Evolutionary conservation across 192 early-diverging fungal genomes (phyloP), one percentile per base, ranked within the genome.

Genomic region (Piromyces sp.): DNA sequence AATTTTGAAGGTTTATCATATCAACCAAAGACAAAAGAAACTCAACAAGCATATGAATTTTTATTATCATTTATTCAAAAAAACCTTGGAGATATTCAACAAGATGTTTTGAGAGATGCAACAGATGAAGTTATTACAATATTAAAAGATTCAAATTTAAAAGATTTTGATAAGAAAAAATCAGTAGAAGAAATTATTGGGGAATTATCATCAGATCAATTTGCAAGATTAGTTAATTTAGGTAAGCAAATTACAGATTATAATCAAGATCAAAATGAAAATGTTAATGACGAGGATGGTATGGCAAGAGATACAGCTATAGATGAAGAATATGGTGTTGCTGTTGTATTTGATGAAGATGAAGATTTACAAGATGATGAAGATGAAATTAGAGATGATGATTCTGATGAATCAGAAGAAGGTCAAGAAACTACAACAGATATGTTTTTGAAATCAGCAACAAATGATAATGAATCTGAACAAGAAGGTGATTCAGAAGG

Each of bases 231-330:
- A 26, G 90, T 98, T 22, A 95, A 96, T 83, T 89, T 99, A 33
- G 95, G 95, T 22, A 96, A 96, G 83, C 94, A 95, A 82, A 95
- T 99, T 79, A 97, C 96, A 9, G 98, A 99, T 83, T 99, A 94
- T 79, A 79, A 89, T 13, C 81, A 84, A n/a, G 89, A 89, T 13
- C 89, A 84, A 29, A 86, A 86, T 4, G 90, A 89, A 7, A 86
- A 84, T 14, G 85, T 87, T 83, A 89, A 85, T 30, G 89, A 86
- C 7, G 95, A 93, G 58, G 90, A 90, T 58, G 89, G 87, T 36
- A 88, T 87, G 29, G 88, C 87, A 30, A 86, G 87, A 29, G 84
- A 86, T 30, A 78, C 83, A 28, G 87, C 80, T 4, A 79, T 91
- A 33, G 97, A 96, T 78, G 95, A 97, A 78, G 94, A 96, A 83